These are phyloP conservation scores for Parachaetomium inaequale DNA, from an alignment of 495 filamentous ascomycete species.

Conservation along the genomic window DNA sequence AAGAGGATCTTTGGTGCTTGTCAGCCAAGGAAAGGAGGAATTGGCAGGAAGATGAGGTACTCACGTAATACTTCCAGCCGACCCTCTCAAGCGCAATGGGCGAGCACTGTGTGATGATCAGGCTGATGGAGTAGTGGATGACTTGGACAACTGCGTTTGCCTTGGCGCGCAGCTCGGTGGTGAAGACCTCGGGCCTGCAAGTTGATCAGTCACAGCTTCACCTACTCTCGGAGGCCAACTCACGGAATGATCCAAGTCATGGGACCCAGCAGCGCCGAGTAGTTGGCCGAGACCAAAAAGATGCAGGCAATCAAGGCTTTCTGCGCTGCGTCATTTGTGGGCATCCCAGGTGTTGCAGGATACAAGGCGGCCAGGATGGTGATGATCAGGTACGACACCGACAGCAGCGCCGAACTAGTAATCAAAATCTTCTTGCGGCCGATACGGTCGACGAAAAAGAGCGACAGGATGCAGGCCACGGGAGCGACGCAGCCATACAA, in stretches of 20 bases:
- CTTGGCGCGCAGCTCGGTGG: constrained; percentile 51
- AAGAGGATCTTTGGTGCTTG: constrained; percentile 42
- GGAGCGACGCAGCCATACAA: constrained; percentile 51
- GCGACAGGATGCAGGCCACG: constrained; percentile 49
- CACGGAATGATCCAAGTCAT: constrained; percentile 55
- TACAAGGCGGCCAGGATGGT: constrained; percentile 49
- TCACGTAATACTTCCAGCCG: constrained; percentile 48
- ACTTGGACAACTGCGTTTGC: constrained; percentile 51
- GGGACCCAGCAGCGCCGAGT: constrained; percentile 51
- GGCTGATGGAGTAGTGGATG: constrained; percentile 53
- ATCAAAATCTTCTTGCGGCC: constrained; percentile 52
- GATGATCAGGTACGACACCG: constrained; percentile 45
- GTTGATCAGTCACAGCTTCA: background rate
- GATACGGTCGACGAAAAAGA: constrained; percentile 52
- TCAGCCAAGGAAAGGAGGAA: background rate
- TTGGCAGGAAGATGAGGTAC: background rate
- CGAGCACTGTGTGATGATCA: constrained; percentile 54
- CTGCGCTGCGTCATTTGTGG: constrained; percentile 39
- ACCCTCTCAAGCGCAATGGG: constrained; percentile 50
- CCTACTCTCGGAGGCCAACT: background rate
- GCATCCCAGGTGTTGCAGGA: constrained; percentile 35
- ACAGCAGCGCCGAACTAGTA: constrained; percentile 45
- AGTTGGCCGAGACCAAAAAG: constrained; percentile 56
- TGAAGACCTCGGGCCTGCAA: constrained; percentile 52
- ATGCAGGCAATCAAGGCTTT: constrained; percentile 55